Base-by-base conservation (phyloP, 805 yeast genomes). In the Metschnikowia sp. region DNA sequence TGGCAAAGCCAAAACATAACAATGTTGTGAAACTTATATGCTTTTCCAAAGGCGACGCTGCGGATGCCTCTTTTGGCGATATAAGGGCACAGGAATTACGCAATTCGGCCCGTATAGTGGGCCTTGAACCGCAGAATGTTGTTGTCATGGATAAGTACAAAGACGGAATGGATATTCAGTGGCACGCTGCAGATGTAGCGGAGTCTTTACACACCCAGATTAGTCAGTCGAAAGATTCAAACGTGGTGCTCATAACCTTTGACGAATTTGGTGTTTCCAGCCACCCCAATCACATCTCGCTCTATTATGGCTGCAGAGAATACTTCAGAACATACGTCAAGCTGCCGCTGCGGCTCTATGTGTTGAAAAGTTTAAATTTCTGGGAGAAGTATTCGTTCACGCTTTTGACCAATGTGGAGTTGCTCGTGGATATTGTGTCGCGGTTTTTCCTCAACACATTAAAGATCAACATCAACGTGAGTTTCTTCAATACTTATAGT, bases 241-340 rank as follows among this genome's bases (percentile, higher is more conserved):
- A 29, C 9, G 51, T 71, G 13, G 72, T 77, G 6, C 57, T 91
- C 9, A 56, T 92, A 31, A 87, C 97, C 0, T 92, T 94, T 64
- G 99, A 94, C 67, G 75, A 76, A 33, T 42, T 59, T 18, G 99
- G 99, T 1, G 86, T 94, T 3, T 89, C 97, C 0, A 73, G 76
- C 40, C 99, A 94, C 66, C 78, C 87, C n/a, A 94, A 94, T 65
- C 99, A 94, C 64, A 79, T 70, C 26, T 76, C 91, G 1, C 64
- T 88, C 40, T 75, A 70, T 61, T 58, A 73, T 42, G 90, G 86
- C 2, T 77, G 75, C 10, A 51, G 54, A 30, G 62, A 60, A 18
- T 79, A 62, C 53, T 50, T 62, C 40, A 57, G 56, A n/a, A 36
- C 49, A 6, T 47, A 54, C 34, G 49, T 49, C 3, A 30, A 38